phyloP scores from a whole-genome alignment of 768 basidiomycete genomes.

The Galerina marginata region DNA sequence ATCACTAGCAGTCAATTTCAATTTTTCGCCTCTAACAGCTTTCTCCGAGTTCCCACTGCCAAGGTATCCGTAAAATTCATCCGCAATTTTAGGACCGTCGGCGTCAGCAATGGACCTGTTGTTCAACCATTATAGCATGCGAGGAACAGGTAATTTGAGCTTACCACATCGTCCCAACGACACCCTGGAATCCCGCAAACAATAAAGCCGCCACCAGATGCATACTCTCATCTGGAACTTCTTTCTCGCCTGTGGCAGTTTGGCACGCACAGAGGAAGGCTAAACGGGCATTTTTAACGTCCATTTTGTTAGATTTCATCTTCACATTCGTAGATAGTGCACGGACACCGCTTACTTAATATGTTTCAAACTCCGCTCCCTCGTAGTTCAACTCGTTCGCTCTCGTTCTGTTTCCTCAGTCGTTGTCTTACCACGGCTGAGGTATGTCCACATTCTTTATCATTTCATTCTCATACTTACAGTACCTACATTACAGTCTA shows the following conservation, averaged over 20 bases:
- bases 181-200: slow-evolving; percentile 30
- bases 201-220: slow-evolving; percentile 29
- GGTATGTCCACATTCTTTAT: too few species aligned
- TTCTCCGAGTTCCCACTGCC: background rate
- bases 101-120: slow-evolving; percentile 17
- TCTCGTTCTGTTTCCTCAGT: too few species aligned
- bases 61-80: slow-evolving; percentile 17
- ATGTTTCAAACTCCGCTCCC: too few species aligned
- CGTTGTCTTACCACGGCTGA: too few species aligned
- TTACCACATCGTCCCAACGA: slow-evolving; percentile 30
- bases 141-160: background rate
- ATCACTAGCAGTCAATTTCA: background rate
- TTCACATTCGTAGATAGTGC: too few species aligned
- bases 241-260: slow-evolving; percentile 31
- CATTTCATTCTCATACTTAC: too few species aligned
- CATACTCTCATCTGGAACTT: slow-evolving; percentile 29
- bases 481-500: too few species aligned
- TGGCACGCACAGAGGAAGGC: slow-evolving; percentile 40
- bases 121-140: background rate
- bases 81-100: slow-evolving; percentile 18
- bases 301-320: too few species aligned
- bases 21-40: background rate
- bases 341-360: too few species aligned
- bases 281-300: slow-evolving; percentile 19
- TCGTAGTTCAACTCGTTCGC: too few species aligned